Base-by-base conservation (phyloP, 345 rosid species). In the Syzygium aqueum region DNA sequence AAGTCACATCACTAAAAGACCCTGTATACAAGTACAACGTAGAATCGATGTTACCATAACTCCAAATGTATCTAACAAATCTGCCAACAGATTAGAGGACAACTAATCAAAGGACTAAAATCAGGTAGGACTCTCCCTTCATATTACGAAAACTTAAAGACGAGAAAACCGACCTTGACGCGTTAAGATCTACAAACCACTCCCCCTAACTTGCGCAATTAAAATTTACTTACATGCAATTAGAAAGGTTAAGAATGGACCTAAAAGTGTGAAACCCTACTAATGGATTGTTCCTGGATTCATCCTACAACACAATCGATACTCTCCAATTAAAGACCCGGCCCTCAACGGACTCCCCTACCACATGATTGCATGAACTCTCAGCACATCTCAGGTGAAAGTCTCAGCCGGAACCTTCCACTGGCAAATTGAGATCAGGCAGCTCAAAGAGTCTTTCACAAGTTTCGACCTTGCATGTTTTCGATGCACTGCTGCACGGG, bases 371-470 rank as follows among this genome's bases (percentile, higher is more conserved):
- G 82, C 82, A 37, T 19, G 27, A 73, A 37, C 82, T 73, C 82
- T 73, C 80, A 33, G 49, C 49, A 73, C 10, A 17, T 73, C 49
- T 33, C 49, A 11, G 3, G 37, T 22, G 40, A n/a, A 84, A 84
- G 37, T 40, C 46, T 52, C 86, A 30, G 40, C 40, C 27, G 13
- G 67, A 85, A 85, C 22, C 49, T 67, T 86, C 83, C 27, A 67
- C 84, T 9, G 87, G 84, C 40, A 86, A 53, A 53, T 86, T 86
- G 11, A 86, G 87, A 37, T 86, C 87, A 16, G 87, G 87, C 43
- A 86, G 61, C 56, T 50, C 83, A 33, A 86, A 65, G 7, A 30
- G 16, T 33, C 51, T 22, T 25, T 54, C 77, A 6, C 82, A 73
- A 73, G 82, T 19, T 73, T 37, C 49, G 22, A 73, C 27, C 82